phyloP scores from a whole-genome alignment of 2,329 filamentous ascomycete genomes.

The Fusarium secorum region DNA sequence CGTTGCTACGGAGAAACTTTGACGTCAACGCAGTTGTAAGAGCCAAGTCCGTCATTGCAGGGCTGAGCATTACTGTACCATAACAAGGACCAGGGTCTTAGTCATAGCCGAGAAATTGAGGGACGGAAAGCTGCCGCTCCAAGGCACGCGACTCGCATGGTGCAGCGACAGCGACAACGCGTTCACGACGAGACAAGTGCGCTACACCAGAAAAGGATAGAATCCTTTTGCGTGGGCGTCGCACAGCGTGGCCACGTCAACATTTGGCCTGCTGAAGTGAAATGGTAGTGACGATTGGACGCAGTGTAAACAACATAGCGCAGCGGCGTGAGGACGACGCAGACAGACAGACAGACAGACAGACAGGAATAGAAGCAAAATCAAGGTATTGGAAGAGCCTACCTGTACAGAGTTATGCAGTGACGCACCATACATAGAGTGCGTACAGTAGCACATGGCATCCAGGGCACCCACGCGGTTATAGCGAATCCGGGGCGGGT shows the following conservation, averaged over 20 bases:
- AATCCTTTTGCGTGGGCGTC: constrained; percentile 17
- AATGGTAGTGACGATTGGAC: not conserved
- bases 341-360: not conserved
- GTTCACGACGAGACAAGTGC: constrained; percentile 5
- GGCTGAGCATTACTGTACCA: constrained; percentile 23
- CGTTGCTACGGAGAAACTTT: constrained; percentile 26
- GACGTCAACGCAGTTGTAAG: constrained; percentile 19
- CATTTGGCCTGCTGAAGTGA: not conserved
- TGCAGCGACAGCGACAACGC: constrained; percentile 4
- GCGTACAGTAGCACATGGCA: constrained; percentile 22
- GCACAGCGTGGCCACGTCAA: constrained; percentile 32
- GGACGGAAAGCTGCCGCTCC: constrained; percentile 29
- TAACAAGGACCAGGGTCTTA: constrained; percentile 5
- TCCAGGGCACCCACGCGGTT: constrained; percentile 1
- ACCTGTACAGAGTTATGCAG: constrained; percentile 19
- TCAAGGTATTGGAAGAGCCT: not conserved
- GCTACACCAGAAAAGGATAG: constrained; percentile 15
- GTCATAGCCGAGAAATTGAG: not conserved
- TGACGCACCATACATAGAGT: constrained; percentile 10
- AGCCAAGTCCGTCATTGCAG: constrained; percentile 10
- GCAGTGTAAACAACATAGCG: not conserved
- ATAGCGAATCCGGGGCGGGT: constrained; percentile 40
- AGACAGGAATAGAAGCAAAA: constrained; percentile 4
- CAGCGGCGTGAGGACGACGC: constrained; percentile 15
- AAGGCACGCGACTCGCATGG: constrained; percentile 8